Conservation (phyloP, 129 eudicot species). For the Arctium minus region DNA sequence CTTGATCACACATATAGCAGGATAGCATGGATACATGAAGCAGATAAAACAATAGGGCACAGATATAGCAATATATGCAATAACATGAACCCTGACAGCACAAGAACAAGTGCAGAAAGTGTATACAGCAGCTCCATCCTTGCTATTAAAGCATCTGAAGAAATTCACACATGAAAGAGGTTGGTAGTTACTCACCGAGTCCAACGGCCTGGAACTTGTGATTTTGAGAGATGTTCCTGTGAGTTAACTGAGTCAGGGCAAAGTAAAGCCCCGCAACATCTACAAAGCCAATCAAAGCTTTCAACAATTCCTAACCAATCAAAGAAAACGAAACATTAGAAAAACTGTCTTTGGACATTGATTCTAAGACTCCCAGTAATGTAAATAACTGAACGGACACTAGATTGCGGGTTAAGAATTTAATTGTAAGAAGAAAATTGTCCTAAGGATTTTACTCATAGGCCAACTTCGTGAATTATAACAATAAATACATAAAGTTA, state of each 20-base stretch:
- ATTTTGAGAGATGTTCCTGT: slow-evolving; percentile 93
- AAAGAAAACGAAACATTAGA: slow-evolving; percentile 3
- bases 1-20: no score
- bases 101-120: no score
- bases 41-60: not conserved
- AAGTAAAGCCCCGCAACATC: slow-evolving; percentile 97
- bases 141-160: not conserved
- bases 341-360: not conserved
- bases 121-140: no score
- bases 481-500: not conserved
- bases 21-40: not conserved
- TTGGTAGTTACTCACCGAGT: slow-evolving; percentile 57
- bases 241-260: slow-evolving; percentile 94
- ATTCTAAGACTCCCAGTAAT: not conserved
- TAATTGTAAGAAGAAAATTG: not conserved
- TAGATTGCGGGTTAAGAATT: not conserved
- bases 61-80: no score
- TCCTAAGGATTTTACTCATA: not conserved
- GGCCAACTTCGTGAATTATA: not conserved
- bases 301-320: slow-evolving; percentile 68
- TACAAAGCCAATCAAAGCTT: slow-evolving; percentile 83
- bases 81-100: no score
- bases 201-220: slow-evolving; percentile 99
- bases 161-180: not conserved
- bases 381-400: not conserved